These are phyloP conservation scores for Aspergillus sclerotioniger DNA, from an alignment of 495 filamentous ascomycete species.

Conservation along the genomic window DNA sequence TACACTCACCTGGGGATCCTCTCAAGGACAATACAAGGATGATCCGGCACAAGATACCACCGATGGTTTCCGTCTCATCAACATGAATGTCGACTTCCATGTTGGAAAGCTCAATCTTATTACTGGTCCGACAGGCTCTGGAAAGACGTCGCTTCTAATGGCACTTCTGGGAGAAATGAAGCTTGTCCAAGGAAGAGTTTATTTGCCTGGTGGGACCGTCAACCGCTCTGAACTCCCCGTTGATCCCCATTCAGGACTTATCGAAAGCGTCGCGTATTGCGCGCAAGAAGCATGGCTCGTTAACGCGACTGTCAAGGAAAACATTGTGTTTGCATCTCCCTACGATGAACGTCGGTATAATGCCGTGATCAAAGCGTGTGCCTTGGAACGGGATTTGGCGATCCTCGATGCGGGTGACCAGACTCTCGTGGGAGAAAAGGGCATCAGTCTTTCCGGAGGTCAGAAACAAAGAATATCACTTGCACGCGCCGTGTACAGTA, in stretches of 20 bases:
- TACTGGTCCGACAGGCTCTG: slow-evolving; percentile 87
- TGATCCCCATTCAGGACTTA: slow-evolving; percentile 81
- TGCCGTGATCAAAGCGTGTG: slow-evolving; percentile 85
- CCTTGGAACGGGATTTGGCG: slow-evolving; percentile 86
- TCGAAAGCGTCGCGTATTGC: slow-evolving; percentile 93
- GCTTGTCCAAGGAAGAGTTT: slow-evolving; percentile 72
- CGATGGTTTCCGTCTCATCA: slow-evolving; percentile 76
- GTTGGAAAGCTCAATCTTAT: slow-evolving; percentile 85
- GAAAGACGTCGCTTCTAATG: slow-evolving; percentile 95
- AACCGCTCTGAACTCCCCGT: slow-evolving; percentile 79
- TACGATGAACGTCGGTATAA: slow-evolving; percentile 83
- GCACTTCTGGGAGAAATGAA: slow-evolving; percentile 97
- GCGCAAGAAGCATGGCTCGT: slow-evolving; percentile 98
- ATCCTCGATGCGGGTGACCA: slow-evolving; percentile 92
- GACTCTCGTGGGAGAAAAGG: slow-evolving; percentile 95
- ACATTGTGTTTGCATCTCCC: slow-evolving; percentile 87
- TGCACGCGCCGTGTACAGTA: slow-evolving; percentile 89
- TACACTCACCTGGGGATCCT: slow-evolving; percentile 82
- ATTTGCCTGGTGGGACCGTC: slow-evolving; percentile 71
- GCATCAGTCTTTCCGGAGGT: slow-evolving; percentile 92
- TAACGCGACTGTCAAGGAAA: slow-evolving; percentile 93
- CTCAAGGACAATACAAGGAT: slow-evolving; percentile 33
- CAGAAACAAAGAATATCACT: slow-evolving; percentile 98
- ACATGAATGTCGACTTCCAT: slow-evolving; percentile 73
- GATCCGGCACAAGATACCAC: slow-evolving; percentile 22